phyloP scores from a whole-genome alignment of 2,329 filamentous ascomycete genomes.

The Madurella fahalii region DNA sequence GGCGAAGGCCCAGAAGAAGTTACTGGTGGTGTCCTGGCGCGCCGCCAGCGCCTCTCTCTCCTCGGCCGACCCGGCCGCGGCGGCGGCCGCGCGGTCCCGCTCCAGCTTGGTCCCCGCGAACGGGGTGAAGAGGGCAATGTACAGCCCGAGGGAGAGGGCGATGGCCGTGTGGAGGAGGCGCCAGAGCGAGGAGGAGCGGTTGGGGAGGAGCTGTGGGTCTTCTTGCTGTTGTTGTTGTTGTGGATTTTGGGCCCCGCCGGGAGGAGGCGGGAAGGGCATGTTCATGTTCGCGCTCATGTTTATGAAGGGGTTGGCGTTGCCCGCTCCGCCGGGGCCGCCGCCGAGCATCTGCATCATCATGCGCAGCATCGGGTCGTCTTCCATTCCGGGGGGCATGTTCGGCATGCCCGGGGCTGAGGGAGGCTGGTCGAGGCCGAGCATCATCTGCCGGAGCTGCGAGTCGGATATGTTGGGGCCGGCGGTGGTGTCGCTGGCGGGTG shows the following conservation, averaged over 20 bases:
- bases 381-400: constrained; percentile 14
- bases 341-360: constrained; percentile 73
- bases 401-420: neutral
- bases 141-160: constrained; percentile 64
- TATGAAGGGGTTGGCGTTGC: constrained; percentile 27
- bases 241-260: constrained; percentile 14
- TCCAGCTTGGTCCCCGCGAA: constrained; percentile 64
- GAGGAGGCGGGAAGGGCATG: constrained; percentile 23
- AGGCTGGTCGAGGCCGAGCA: constrained; percentile 53
- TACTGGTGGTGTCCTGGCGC: constrained; percentile 27
- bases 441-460: constrained; percentile 60
- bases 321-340: constrained; percentile 35
- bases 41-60: constrained; percentile 12
- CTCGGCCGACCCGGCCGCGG: constrained; percentile 4
- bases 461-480: constrained; percentile 42
- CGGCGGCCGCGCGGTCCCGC: constrained; percentile 38
- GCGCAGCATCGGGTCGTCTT: constrained; percentile 65
- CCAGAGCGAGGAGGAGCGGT: constrained; percentile 55
- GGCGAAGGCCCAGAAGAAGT: constrained; percentile 77
- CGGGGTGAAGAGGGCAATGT: constrained; percentile 63
- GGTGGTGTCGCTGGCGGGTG: constrained; percentile 25
- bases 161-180: constrained; percentile 69
- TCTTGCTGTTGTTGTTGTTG: constrained; percentile 26
- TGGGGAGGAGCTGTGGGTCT: constrained; percentile 30
- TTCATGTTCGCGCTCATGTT: constrained; percentile 21